phyloP scores from a whole-genome alignment of 768 basidiomycete genomes.

The Infundibulicybe gibba region DNA sequence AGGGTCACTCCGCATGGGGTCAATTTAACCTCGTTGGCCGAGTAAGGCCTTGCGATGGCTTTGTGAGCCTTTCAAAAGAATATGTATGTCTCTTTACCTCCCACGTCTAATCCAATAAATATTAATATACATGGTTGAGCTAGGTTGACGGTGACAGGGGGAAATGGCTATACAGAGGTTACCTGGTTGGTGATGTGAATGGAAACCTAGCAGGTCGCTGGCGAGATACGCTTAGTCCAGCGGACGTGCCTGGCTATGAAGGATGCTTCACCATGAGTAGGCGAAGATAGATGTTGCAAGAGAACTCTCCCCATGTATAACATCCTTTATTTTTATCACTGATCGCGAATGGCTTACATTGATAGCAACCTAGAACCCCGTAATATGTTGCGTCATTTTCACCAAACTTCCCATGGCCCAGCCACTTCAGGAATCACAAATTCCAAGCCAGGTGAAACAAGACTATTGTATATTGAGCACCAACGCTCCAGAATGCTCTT shows the following conservation, averaged over 20 bases:
- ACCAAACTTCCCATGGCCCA: no score
- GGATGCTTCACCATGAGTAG: constrained; percentile 80
- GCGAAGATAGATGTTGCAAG: constrained; percentile 34
- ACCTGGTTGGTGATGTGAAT: constrained; percentile 65
- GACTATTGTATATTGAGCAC: no score
- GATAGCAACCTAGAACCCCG: no score
- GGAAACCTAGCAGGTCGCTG: constrained; percentile 81
- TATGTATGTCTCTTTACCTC: constrained; percentile 49
- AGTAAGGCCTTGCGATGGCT: constrained; percentile 77
- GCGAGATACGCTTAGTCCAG: constrained; percentile 77
- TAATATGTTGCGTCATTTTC: no score
- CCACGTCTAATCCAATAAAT: constrained; percentile 3
- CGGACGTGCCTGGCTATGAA: constrained; percentile 70
- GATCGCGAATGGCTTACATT: no score
- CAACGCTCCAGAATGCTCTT: no score
- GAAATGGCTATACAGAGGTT: constrained; percentile 84
- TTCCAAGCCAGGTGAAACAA: no score
- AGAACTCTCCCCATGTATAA: constrained; percentile 3
- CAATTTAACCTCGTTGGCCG: constrained; percentile 79
- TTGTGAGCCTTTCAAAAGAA: constrained; percentile 80
- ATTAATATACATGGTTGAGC: neutral
- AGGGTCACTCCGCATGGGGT: constrained; percentile 94
- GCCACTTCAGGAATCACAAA: no score
- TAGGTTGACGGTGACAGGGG: constrained; percentile 69
- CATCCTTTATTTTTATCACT: neutral